These are phyloP conservation scores for Lipomyces yamanashiensis DNA, from an alignment of 805 yeast species.

Conservation along the genomic window DNA sequence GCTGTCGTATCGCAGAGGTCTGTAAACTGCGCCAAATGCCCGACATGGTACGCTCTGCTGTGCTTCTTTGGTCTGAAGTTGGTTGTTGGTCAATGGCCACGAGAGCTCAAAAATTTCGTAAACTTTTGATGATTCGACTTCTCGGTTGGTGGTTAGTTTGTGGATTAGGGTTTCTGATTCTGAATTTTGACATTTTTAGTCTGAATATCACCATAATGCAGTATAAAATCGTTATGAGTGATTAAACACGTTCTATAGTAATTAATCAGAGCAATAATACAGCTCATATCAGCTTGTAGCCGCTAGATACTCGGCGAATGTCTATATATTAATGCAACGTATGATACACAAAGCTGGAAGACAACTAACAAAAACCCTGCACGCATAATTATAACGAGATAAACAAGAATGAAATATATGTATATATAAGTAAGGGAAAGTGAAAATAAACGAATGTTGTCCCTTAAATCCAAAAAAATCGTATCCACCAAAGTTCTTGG, in stretches of 20 bases:
- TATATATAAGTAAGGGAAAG: background rate
- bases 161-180: background rate
- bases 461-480: background rate
- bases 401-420: background rate
- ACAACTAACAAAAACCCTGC: background rate
- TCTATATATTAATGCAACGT: no score
- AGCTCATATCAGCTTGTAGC: no score
- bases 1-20: background rate
- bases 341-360: background rate
- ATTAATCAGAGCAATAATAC: no score
- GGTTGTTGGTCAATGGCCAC: background rate
- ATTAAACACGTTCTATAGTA: no score
- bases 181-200: no score
- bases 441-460: background rate
- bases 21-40: conserved; percentile 3
- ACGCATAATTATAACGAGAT: background rate
- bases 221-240: no score
- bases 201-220: no score
- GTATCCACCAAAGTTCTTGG: background rate
- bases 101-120: conserved; percentile 4
- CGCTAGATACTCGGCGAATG: no score
- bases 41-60: background rate
- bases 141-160: background rate
- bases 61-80: background rate
- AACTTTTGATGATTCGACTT: background rate